Conservation (phyloP, 768 basidiomycete genomes). For the Boletus sp. region DNA sequence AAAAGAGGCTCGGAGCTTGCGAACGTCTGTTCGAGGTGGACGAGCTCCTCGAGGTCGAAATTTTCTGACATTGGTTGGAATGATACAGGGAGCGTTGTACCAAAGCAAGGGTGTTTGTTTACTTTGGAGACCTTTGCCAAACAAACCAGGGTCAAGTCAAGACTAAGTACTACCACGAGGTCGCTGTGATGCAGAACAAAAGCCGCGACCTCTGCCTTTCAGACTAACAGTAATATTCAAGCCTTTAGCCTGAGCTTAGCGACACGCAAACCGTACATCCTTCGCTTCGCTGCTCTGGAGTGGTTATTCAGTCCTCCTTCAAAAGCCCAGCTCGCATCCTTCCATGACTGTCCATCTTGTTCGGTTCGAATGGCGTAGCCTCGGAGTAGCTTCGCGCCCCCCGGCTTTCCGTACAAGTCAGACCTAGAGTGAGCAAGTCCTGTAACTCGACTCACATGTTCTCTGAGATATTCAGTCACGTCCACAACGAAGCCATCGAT, state of each 20-base stretch:
- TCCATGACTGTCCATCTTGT: not conserved
- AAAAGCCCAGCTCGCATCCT: slow-evolving; percentile 13
- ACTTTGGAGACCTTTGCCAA: too few species aligned
- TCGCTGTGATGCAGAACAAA: too few species aligned
- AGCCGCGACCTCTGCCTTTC: too few species aligned
- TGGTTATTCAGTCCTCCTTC: slow-evolving; percentile 10
- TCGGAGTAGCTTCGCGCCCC: slow-evolving; percentile 1
- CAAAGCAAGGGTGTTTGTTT: too few species aligned
- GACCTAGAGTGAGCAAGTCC: not conserved
- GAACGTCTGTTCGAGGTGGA: slow-evolving; percentile 64
- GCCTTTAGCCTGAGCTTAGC: slow-evolving; percentile 6
- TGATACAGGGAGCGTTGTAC: too few species aligned
- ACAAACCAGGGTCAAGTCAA: too few species aligned
- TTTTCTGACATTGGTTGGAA: slow-evolving; percentile 13
- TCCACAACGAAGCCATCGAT: slow-evolving; percentile 10
- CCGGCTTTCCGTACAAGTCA: slow-evolving; percentile 5
- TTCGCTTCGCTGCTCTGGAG: slow-evolving; percentile 1
- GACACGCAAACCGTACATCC: slow-evolving; percentile 2
- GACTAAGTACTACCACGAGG: too few species aligned
- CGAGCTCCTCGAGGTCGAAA: slow-evolving; percentile 60
- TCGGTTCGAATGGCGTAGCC: not conserved
- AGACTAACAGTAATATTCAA: not conserved
- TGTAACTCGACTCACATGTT: slow-evolving; percentile 5
- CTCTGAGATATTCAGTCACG: slow-evolving; percentile 2
- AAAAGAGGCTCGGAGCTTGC: slow-evolving; percentile 8